Conservation (phyloP, 805 yeast species). For the Yarrowia yakushimensis region DNA sequence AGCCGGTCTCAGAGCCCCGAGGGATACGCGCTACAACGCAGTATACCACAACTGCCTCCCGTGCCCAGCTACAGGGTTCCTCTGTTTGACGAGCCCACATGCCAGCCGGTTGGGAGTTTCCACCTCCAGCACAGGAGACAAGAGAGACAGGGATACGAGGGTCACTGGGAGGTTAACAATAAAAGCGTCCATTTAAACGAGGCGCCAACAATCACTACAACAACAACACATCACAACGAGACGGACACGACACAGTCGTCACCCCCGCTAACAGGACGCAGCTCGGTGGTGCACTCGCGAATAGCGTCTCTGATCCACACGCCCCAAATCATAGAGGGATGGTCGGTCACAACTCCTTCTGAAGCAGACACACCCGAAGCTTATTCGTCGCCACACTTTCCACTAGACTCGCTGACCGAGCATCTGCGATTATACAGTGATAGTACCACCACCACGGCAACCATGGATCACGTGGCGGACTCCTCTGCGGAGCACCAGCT, state of each 20-base stretch:
- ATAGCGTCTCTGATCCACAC: slow-evolving; percentile 7
- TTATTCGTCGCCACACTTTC: slow-evolving; percentile 24
- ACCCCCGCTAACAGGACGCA: neutral
- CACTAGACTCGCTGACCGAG: slow-evolving; percentile 22
- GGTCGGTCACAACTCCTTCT: slow-evolving; percentile 8
- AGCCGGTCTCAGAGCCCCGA: slow-evolving; percentile 24
- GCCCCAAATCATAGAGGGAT: slow-evolving; percentile 9
- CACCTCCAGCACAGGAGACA: neutral
- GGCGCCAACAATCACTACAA: neutral
- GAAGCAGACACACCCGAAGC: slow-evolving; percentile 9
- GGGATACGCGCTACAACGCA: slow-evolving; percentile 14
- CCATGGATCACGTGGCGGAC: slow-evolving; percentile 15
- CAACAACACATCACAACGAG: neutral
- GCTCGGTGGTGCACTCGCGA: slow-evolving; percentile 6
- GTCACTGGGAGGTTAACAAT: neutral
- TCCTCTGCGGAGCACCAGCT: neutral
- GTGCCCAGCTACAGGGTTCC: neutral
- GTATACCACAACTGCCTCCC: neutral
- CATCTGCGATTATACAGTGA: slow-evolving; percentile 20
- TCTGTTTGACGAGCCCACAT: neutral
- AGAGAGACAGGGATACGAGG: neutral
- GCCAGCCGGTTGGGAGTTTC: neutral
- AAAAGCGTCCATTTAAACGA: neutral
- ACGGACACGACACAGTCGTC: neutral
- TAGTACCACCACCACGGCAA: neutral